Evolutionary conservation across 2,329 filamentous ascomycete genomes (phyloP), one percentile per base, ranked within the genome.

Genomic region (Xylariaceae sp.): DNA sequence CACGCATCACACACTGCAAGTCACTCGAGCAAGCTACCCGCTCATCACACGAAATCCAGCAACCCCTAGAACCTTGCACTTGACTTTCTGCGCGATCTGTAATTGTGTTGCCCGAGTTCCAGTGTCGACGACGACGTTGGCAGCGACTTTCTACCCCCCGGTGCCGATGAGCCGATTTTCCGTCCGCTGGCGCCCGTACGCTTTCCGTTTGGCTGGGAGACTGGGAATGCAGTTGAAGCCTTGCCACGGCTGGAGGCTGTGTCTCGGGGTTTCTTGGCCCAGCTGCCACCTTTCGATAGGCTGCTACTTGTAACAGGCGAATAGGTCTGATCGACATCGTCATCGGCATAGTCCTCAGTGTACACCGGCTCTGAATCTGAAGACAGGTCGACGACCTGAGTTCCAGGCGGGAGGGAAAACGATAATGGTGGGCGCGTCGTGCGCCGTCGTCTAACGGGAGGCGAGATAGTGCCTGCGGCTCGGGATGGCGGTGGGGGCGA

Each of bases 291-390:
- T 22, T 19, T 39, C 9, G 37, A 28, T 3, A 39, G 37, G 26
- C 37, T 39, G 29, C 26, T 33, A 8, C n/a, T 18, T 6, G 9
- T 40, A 6, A 11, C 22, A 7, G 60, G 60, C 22, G 56, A 47
- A 29, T 66, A 65, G 1, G 56, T 65, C 17, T 49, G 57, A 39
- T 69, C 65, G 26, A 65, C 51, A n/a, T 59, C 59, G 9, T 69
- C 66, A 26, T 68, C 65, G 2, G 64, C 63, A 35, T 68, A 65
- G 38, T 64, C 34, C 39, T 69, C 64, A 3, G 47, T 49, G 15
- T 59, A 54, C 4, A 51, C 54, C 4, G 62, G 55, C 42, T 66
- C 64, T 0, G 61, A 53, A 37, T 59, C 56, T 1, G 59, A 61
- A 16, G 64, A 54, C 11, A 69, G 48, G 37, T 67, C 63, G 3